phyloP scores from a whole-genome alignment of 148 eudicot species.

The Chenopodium suecicum region DNA sequence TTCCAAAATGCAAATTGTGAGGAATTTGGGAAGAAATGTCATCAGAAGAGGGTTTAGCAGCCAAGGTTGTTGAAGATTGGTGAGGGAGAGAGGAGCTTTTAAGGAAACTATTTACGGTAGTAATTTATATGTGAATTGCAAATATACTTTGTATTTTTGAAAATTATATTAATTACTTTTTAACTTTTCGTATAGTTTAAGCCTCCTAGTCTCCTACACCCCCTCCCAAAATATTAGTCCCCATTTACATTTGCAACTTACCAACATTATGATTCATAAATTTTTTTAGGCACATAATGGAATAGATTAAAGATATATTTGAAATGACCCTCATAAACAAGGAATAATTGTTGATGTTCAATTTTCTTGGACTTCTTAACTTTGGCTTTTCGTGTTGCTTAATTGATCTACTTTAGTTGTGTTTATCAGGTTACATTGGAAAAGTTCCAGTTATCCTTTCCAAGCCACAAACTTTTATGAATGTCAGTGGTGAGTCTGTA shows the following conservation, averaged over 20 bases:
- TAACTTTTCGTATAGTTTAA: too few species aligned
- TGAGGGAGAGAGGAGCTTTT: too few species aligned
- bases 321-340: not conserved
- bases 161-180: too few species aligned
- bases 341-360: not conserved
- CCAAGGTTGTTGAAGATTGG: not conserved
- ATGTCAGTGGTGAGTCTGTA: conserved; percentile 98
- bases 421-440: conserved; percentile 63
- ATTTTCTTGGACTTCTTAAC: not conserved
- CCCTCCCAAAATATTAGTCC: not conserved
- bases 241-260: not conserved
- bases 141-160: too few species aligned
- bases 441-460: conserved; percentile 79
- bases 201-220: not conserved
- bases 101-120: too few species aligned
- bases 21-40: not conserved
- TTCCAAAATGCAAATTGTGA: not conserved
- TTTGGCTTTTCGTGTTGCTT: not conserved
- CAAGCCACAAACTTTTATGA: conserved; percentile 96
- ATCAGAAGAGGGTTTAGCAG: not conserved
- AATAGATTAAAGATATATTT: too few species aligned
- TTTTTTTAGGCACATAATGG: not conserved
- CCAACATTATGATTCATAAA: not conserved
- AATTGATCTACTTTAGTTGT: conserved; percentile 5
- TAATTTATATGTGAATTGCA: too few species aligned